Evolutionary conservation across 2,329 filamentous ascomycete genomes (phyloP).

Genomic region (Pseudogymnoascus verrucosus): DNA sequence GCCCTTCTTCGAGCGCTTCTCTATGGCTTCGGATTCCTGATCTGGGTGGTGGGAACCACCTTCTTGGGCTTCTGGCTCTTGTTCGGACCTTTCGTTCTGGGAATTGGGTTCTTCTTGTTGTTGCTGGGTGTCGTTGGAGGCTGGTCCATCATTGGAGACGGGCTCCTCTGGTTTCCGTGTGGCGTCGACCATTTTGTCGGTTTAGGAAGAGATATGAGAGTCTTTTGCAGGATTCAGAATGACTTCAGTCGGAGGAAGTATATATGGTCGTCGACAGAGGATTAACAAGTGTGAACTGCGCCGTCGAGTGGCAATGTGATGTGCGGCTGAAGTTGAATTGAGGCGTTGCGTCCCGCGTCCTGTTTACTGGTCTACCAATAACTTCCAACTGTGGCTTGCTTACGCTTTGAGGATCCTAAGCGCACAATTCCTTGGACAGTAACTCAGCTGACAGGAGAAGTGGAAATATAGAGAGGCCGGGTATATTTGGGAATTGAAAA

Average conservation of each 20-base stretch:
- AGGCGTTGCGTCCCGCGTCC: background rate
- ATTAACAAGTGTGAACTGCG: background rate
- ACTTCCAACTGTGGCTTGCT: background rate
- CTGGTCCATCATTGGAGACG: background rate
- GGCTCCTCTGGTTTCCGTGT: background rate
- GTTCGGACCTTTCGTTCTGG: background rate
- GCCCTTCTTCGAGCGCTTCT: background rate
- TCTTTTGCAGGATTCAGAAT: background rate
- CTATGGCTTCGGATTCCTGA: background rate
- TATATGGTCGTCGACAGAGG: background rate
- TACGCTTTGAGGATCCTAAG: background rate
- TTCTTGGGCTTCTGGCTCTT: background rate
- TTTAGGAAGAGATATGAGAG: background rate
- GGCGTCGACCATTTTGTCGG: background rate
- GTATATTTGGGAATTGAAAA: background rate
- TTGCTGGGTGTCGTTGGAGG: background rate
- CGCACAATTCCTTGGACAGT: background rate
- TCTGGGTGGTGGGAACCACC: background rate
- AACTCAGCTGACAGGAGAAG: background rate
- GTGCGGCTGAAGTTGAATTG: background rate
- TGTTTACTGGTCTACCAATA: background rate
- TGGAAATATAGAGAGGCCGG: background rate
- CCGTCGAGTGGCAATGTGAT: background rate
- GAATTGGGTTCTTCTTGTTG: background rate
- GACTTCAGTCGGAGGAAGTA: background rate